Evolutionary conservation across 208 protist species (phyloP), one percentile per base, ranked within the genome.

Genomic region (Trypanosoma congolense): DNA sequence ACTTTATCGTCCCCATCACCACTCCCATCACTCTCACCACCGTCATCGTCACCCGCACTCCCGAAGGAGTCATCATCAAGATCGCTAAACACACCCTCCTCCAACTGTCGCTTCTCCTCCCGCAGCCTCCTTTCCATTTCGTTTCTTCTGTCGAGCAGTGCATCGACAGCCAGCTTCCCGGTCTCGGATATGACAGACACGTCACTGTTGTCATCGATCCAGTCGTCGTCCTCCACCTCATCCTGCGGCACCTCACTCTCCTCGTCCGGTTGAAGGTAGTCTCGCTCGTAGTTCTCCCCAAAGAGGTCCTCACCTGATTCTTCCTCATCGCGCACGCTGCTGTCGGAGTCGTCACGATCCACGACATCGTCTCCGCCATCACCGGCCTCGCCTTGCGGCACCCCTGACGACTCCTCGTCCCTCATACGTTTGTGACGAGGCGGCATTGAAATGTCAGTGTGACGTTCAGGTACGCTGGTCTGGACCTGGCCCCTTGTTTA

Each of bases 11-110:
- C 76, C 35, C 21, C 65, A 31, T 54, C 65, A 18, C 41, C 66
- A 18, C 50, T 62, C 18, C 53, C 64, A 54, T 29, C 38, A 25
- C 22, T 42, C 9, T 38, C 45, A 46, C 28, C 57, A 19, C 50
- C 49, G 2, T 36, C 59, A 6, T 70, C 65, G 43, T 57, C 53
- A 45, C 55, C 61, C 8, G 51, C 53, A 26, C 61, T 67, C 21
- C 54, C 41, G 2, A 67, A n/a, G 25, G 62, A 73, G 26, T 68
- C 70, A 18, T 84, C 75, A 21, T 75, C 68, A 18, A 89, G 75
- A 56, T 95, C 87, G 62, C 83, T 92, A 63, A 87, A 95, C 18
- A 95, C 80, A 53, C 82, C 88, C n/a, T 88, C 77, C 40, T 87
- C 59, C 40, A 90, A 60, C 29, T 87, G 67, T 3, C 65, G 63